These are phyloP conservation scores for Biscogniauxia sp. DNA, from an alignment of 2,329 filamentous ascomycete species.

Conservation along the genomic window DNA sequence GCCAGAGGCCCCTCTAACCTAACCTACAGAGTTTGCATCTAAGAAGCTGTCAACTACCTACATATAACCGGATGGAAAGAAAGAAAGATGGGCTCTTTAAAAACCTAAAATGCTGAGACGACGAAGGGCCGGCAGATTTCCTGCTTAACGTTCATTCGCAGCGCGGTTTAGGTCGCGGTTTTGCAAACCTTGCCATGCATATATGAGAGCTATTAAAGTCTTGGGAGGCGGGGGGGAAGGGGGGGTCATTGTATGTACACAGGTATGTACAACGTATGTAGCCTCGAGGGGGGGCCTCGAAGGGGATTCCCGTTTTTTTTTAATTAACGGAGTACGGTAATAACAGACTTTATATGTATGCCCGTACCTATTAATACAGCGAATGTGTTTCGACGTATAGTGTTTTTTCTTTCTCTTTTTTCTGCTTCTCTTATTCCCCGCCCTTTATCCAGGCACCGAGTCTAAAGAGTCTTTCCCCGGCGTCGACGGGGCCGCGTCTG, in stretches of 20 bases:
- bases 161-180: neutral
- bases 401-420: no score
- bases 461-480: constrained; percentile 39
- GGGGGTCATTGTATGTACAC: neutral
- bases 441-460: constrained; percentile 34
- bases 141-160: neutral
- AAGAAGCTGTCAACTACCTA: neutral
- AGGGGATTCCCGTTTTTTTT: neutral
- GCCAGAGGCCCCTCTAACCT: neutral
- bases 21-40: neutral
- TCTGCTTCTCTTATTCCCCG: neutral
- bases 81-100: neutral
- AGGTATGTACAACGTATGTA: no score
- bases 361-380: neutral
- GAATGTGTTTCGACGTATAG: neutral
- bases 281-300: neutral
- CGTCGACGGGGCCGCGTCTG: constrained; percentile 36
- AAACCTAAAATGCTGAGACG: neutral
- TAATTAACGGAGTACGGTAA: neutral
- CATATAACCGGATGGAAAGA: neutral
- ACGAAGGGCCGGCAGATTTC: neutral
- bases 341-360: neutral
- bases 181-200: neutral
- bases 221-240: no score
- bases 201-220: neutral